Base-by-base conservation (phyloP, 2,329 filamentous ascomycete genomes). In the Mariannaea sp. region DNA sequence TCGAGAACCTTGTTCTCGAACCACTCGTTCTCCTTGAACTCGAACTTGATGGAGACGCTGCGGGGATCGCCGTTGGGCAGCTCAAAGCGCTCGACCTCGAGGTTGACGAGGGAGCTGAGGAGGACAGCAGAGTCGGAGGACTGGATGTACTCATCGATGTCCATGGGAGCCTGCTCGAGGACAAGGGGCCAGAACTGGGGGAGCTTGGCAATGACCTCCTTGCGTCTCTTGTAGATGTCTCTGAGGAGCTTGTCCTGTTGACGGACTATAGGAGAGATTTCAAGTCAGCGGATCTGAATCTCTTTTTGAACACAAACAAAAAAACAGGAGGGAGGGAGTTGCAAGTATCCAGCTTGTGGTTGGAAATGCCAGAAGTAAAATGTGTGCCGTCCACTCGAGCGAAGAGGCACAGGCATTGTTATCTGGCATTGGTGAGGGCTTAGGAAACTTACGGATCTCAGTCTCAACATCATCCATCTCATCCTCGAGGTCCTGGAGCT, bases 131-230 rank as follows among this genome's bases (percentile, higher is more conserved):
- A 85, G 77, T 97, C 93, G 42, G 83, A 82, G 36, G 90, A 88
- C 70, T 91, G 87, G 70, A 97, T 88, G 79, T 87, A 92, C 74
- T 91, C 87, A 75, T 96, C 92, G 64, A 99, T 83, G 59, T 96
- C 91, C 40, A 83, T 80, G 2, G 92, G 92, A 3, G 89, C 86
- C 75, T 92, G 88, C 77, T 96, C 90, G 71, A 97, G 82, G 52
- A 97, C 92, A 53, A 95, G 83, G n/a, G 90, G 81, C 94, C 94
- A 97, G 84, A 97, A 99, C 77, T 90, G 85, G 64, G 85, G 83
- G 68, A 97, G 92, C 68, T 86, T 80, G 59, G 82, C 73, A 60
- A 94, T 78, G 59, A 91, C 74, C 64, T 83, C 80, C 61, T 83
- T 79, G 70, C 93, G 90, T 75, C 89, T 89, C 65, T 82, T 80